These are phyloP conservation scores for Umbelopsis ramanniana DNA, from an alignment of 192 early-diverging fungal species.

Conservation along the genomic window DNA sequence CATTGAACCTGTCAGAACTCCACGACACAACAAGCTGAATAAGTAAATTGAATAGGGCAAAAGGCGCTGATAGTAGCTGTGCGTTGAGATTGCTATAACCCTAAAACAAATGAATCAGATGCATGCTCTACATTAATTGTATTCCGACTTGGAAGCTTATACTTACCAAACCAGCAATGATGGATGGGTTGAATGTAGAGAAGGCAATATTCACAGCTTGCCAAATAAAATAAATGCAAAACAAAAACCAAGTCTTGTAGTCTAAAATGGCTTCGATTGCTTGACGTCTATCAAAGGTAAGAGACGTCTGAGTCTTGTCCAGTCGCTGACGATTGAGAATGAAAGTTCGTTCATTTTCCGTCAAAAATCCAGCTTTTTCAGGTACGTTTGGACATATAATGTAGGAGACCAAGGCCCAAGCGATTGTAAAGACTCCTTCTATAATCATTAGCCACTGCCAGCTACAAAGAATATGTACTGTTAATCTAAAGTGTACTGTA, in stretches of 20 bases:
- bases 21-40: constrained; percentile 27
- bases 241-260: constrained; percentile 34
- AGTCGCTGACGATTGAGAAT: constrained; percentile 30
- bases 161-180: constrained; percentile 20
- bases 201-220: constrained; percentile 26
- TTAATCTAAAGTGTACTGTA: background rate
- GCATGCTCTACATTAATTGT: background rate
- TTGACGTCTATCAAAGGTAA: constrained; percentile 7
- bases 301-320: constrained; percentile 27
- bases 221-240: constrained; percentile 33
- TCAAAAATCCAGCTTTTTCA: constrained; percentile 34
- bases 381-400: constrained; percentile 27
- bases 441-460: constrained; percentile 20
- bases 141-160: background rate
- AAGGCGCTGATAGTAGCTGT: constrained; percentile 28
- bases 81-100: constrained; percentile 26
- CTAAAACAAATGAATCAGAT: background rate
- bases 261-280: constrained; percentile 25
- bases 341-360: constrained; percentile 32
- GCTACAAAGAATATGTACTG: background rate
- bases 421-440: background rate
- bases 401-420: background rate
- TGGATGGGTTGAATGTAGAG: constrained; percentile 22
- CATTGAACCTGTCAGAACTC: constrained; percentile 26
- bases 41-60: constrained; percentile 24